phyloP scores from a whole-genome alignment of 2,329 filamentous ascomycete species.

The Epicoccum sorghinum region DNA sequence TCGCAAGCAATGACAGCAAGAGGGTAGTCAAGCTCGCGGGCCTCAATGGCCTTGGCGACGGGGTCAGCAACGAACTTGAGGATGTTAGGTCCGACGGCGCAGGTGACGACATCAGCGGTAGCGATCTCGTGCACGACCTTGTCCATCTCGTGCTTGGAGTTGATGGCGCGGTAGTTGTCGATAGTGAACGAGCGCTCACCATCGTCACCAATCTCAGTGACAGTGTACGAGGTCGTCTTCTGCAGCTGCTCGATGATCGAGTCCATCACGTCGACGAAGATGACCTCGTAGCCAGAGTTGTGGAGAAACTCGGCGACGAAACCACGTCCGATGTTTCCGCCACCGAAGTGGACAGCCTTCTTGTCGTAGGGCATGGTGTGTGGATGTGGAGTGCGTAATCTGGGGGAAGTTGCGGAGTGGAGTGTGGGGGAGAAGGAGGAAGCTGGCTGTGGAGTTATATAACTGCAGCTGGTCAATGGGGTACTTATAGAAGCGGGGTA shows the following conservation, averaged over 20 bases:
- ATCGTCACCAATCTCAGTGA: slow-evolving; percentile 89
- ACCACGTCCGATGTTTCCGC: slow-evolving; percentile 60
- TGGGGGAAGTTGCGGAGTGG: slow-evolving; percentile 4
- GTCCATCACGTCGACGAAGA: slow-evolving; percentile 95
- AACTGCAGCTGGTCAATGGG: not conserved
- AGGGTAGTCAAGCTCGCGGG: slow-evolving; percentile 69
- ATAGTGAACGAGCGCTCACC: slow-evolving; percentile 83
- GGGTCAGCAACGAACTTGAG: slow-evolving; percentile 95
- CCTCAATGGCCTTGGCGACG: slow-evolving; percentile 91
- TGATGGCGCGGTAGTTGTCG: slow-evolving; percentile 95
- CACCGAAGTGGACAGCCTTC: slow-evolving; percentile 61
- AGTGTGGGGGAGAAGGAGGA: slow-evolving; percentile 4
- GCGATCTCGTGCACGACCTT: slow-evolving; percentile 85
- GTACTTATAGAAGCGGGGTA: slow-evolving; percentile 2
- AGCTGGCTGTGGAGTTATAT: not conserved
- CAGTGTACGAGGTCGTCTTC: slow-evolving; percentile 76
- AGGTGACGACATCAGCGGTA: slow-evolving; percentile 89
- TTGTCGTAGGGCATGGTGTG: slow-evolving; percentile 48
- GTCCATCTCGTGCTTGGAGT: slow-evolving; percentile 84
- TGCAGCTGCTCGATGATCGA: slow-evolving; percentile 81
- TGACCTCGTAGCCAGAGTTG: slow-evolving; percentile 91
- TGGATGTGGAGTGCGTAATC: not conserved
- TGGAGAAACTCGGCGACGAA: slow-evolving; percentile 72
- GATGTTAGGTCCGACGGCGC: slow-evolving; percentile 94
- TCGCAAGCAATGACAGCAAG: slow-evolving; percentile 96